Conservation (phyloP, 1,284 basidiomycete genomes). For the Papiliotrema nemorosa region DNA sequence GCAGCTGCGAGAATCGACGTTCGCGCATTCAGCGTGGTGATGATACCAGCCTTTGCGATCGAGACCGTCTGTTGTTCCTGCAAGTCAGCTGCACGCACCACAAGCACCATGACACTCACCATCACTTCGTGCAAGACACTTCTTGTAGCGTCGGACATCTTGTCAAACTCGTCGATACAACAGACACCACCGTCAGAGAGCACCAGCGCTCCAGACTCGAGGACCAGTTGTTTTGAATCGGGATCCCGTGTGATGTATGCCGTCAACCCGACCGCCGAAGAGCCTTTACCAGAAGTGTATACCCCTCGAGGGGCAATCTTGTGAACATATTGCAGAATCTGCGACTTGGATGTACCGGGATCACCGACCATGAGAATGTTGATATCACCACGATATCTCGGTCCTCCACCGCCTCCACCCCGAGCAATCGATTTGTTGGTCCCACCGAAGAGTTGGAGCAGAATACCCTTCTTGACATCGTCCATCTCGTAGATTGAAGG, state of each 20-base stretch:
- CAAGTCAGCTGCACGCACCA: slow-evolving; percentile 3
- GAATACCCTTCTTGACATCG: slow-evolving; percentile 96
- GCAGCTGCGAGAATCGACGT: slow-evolving; percentile 96
- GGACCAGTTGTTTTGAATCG: slow-evolving; percentile 93
- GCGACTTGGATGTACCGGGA: slow-evolving; percentile 95
- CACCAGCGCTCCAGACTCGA: slow-evolving; percentile 95
- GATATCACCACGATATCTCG: slow-evolving; percentile 94
- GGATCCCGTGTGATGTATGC: slow-evolving; percentile 97
- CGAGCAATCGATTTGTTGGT: slow-evolving; percentile 92
- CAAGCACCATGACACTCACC: slow-evolving; percentile 55
- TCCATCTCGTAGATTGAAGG: slow-evolving; percentile 98
- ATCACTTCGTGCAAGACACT: slow-evolving; percentile 99
- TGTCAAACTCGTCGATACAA: slow-evolving; percentile 99
- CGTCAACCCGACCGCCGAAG: slow-evolving; percentile 95
- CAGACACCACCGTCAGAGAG: slow-evolving; percentile 97
- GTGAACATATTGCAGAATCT: slow-evolving; percentile 96
- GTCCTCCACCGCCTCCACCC: slow-evolving; percentile 92
- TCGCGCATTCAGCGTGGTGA: slow-evolving; percentile 94
- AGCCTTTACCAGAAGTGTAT: slow-evolving; percentile 94
- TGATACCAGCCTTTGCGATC: slow-evolving; percentile 99
- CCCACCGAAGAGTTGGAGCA: slow-evolving; percentile 93
- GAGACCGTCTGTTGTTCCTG: slow-evolving; percentile 99
- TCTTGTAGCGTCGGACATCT: slow-evolving; percentile 95
- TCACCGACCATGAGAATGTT: slow-evolving; percentile 96
- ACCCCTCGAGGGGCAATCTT: slow-evolving; percentile 97